Evolutionary conservation across 2,329 filamentous ascomycete species (phyloP), one percentile per base, ranked within the genome.

Genomic region (Beauveria rudraprayagi): DNA sequence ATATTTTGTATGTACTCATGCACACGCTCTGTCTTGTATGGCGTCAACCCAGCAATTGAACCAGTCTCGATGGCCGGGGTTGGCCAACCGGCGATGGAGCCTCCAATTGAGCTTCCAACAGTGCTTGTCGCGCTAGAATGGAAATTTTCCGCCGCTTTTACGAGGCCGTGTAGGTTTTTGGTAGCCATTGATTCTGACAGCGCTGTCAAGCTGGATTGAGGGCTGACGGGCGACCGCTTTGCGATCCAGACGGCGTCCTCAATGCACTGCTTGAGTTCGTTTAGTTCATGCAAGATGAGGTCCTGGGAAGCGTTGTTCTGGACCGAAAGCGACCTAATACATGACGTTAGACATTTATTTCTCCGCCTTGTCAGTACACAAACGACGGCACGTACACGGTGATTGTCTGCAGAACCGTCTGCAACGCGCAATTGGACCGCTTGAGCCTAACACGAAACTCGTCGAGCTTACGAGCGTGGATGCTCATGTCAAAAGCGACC

Each of bases 361-460:
- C 6, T 28, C 37, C 1, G 24, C 30, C 28, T 16, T 40, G 2
- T 26, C 34, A 10, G 22, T 30, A 53, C 8, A 22, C 5, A 24
- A 17, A n/a, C 14, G 24, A 55, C 28, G 37, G 52, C 14, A 55
- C 52, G 8, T 28, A 55, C 54, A 57, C 41, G 7, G 28, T 40
- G 43, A 57, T 48, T 22, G 41, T 48, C 28, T 57, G 54, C 17
- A 57, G 54, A 37, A 57, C 43, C 41, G 54, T 48, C 7, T 57
- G 54, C 26, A 57, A 44, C n/a, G 43, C 41, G 30, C 6, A 48
- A 30, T 57, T 57, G n/a, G 26, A 57, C 28, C 9, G 17, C 17
- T 30, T 9, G 11, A 57, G n/a, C 8, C 43, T 30, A 5, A n/a
- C 19, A 37, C 54, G 54, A 11, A 57, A 57, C 26, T 48, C 8